Percentiles rank a stretch among this genome's conserved stretches.
Evolutionary conservation across 2,329 filamentous ascomycete genomes (phyloP).

Genomic region (Pseudophaeomoniella oleicola): DNA sequence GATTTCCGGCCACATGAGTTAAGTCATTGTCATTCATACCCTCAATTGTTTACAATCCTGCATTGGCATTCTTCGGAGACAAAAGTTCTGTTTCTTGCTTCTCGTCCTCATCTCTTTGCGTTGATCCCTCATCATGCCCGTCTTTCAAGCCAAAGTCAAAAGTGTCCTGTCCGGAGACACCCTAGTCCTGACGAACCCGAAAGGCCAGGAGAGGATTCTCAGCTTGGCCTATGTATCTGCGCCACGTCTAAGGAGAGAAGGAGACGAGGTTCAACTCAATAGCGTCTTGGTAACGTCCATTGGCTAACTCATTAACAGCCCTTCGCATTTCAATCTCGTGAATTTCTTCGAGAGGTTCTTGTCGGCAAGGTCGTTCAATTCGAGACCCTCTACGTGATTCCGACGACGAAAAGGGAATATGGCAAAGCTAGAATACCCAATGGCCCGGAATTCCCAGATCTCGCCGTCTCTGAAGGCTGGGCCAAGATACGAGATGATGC

Average conservation of each 20-base stretch:
- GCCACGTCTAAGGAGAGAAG: conserved; percentile 73
- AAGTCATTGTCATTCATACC: too few species aligned
- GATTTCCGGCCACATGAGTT: too few species aligned
- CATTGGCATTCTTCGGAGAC: too few species aligned
- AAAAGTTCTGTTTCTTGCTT: not conserved
- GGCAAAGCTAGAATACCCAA: conserved; percentile 64
- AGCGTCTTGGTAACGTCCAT: conserved; percentile 2
- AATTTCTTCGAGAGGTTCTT: conserved; percentile 69
- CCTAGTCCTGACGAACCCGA: conserved; percentile 67
- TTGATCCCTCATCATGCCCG: conserved; percentile 6
- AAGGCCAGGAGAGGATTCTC: conserved; percentile 67
- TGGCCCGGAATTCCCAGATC: conserved; percentile 65
- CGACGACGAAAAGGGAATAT: conserved; percentile 60
- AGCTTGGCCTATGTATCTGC: conserved; percentile 87
- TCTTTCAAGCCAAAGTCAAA: conserved; percentile 62
- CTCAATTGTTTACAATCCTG: too few species aligned
- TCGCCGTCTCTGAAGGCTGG: conserved; percentile 78
- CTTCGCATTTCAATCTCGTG: conserved; percentile 86
- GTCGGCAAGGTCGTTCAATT: conserved; percentile 83
- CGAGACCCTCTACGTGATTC: conserved; percentile 73
- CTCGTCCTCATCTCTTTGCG: not conserved
- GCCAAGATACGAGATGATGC: conserved; percentile 88
- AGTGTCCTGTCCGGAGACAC: conserved; percentile 90
- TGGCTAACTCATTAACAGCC: conserved; percentile 28
- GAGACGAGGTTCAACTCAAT: conserved; percentile 52